Evolutionary conservation across 2,329 filamentous ascomycete species (phyloP).

Genomic region (Botrytis aclada): DNA sequence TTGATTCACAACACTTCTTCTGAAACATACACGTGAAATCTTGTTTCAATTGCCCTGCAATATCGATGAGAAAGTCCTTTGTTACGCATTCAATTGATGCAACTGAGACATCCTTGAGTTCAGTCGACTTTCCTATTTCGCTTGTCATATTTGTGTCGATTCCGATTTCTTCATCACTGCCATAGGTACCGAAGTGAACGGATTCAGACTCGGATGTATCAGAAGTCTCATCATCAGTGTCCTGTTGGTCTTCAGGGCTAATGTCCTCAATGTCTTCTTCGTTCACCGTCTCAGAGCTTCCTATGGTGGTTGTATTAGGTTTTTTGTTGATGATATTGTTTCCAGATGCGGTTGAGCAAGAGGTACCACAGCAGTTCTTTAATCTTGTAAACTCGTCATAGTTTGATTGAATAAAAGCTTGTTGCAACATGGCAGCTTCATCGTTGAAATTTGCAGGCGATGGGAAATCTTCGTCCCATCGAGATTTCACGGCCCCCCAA

Average conservation of each 20-base stretch:
- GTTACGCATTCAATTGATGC: neutral
- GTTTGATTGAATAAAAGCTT: neutral
- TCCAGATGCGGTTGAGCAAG: neutral
- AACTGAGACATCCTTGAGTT: neutral
- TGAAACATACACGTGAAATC: neutral
- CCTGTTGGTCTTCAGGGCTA: neutral
- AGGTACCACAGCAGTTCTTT: neutral
- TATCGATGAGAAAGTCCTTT: neutral
- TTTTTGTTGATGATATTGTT: too few species aligned
- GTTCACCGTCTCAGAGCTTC: neutral
- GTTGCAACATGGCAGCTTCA: neutral
- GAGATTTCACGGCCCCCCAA: neutral
- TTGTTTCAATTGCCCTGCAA: neutral
- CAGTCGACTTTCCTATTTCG: neutral
- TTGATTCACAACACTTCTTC: neutral
- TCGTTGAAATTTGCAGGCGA: neutral
- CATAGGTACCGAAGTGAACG: neutral
- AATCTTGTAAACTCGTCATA: neutral
- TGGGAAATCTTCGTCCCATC: neutral
- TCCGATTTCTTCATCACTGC: neutral
- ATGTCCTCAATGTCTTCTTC: too few species aligned
- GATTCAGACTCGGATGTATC: neutral
- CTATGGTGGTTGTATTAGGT: neutral
- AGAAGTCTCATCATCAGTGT: neutral
- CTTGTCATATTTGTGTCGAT: neutral